phyloP scores from a whole-genome alignment of 1,139 yeast species.

The Sugiyamaella japonica region DNA sequence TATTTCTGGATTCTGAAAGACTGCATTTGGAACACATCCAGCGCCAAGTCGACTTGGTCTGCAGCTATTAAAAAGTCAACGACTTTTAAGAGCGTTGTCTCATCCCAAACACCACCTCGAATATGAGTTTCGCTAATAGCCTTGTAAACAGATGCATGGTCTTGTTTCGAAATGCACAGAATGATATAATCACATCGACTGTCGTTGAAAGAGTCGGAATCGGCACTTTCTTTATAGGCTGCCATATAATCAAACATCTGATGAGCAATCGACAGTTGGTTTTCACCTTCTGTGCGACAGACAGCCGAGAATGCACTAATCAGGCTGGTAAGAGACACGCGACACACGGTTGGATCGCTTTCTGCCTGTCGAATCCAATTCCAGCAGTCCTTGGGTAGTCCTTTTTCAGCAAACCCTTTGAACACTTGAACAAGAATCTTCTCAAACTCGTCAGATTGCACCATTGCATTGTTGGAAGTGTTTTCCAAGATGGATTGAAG shows the following conservation, averaged over 20 bases:
- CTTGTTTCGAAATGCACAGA: slow-evolving; percentile 26
- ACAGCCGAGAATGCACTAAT: slow-evolving; percentile 27
- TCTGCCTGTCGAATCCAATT: slow-evolving; percentile 38
- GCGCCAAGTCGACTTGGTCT: slow-evolving; percentile 30
- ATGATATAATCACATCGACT: slow-evolving; percentile 31
- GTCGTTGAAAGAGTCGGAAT: slow-evolving; percentile 23
- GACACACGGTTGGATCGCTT: slow-evolving; percentile 27
- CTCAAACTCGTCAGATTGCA: slow-evolving; percentile 12
- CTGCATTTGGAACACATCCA: slow-evolving; percentile 31
- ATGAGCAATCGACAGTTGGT: slow-evolving; percentile 27
- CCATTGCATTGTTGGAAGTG: slow-evolving; percentile 11
- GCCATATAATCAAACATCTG: slow-evolving; percentile 36
- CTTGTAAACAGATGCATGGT: slow-evolving; percentile 31
- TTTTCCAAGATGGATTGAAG: slow-evolving; percentile 31
- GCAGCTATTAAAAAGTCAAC: slow-evolving; percentile 25
- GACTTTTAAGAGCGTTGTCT: slow-evolving; percentile 34
- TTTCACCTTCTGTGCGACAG: slow-evolving; percentile 17
- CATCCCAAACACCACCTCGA: slow-evolving; percentile 39
- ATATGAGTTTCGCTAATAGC: slow-evolving; percentile 38
- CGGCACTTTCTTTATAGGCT: slow-evolving; percentile 23
- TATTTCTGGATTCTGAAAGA: slow-evolving; percentile 22
- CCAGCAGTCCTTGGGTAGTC: slow-evolving; percentile 38
- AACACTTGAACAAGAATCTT: slow-evolving; percentile 29
- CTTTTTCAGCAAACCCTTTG: slow-evolving; percentile 35
- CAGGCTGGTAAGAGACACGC: slow-evolving; percentile 27